These are phyloP conservation scores for Beauveria bassiana DNA, from an alignment of 2,329 filamentous ascomycete species.

Conservation along the genomic window DNA sequence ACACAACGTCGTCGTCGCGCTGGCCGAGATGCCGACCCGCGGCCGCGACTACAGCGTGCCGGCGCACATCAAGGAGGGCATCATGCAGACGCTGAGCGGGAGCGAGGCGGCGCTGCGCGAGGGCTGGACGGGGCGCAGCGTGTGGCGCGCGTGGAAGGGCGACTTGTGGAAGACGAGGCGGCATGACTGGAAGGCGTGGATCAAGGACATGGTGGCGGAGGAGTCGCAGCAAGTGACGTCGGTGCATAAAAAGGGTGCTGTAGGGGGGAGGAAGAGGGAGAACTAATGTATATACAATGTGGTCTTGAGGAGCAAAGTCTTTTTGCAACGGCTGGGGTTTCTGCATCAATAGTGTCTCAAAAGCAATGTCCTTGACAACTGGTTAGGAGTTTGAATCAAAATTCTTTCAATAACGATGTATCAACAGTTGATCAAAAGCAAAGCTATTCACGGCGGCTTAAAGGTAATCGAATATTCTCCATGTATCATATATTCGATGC, in stretches of 20 bases:
- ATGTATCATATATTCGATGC: background rate
- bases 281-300: background rate
- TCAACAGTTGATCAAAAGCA: no score
- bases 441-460: no score
- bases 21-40: conserved; percentile 42
- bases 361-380: no score
- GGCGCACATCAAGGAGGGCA: conserved; percentile 49
- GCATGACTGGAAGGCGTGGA: conserved; percentile 49
- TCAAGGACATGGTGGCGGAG: conserved; percentile 37
- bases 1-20: conserved; percentile 42
- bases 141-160: conserved; percentile 51
- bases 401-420: no score
- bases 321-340: background rate
- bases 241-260: background rate
- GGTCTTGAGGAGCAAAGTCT: background rate
- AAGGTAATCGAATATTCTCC: no score
- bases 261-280: background rate
- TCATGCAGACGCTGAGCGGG: conserved; percentile 41
- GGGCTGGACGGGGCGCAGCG: conserved; percentile 46
- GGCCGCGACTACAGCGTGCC: conserved; percentile 42
- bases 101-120: conserved; percentile 43
- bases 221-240: conserved; percentile 4
- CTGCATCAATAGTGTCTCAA: background rate
- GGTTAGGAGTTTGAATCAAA: no score
- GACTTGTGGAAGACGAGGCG: conserved; percentile 48